phyloP scores from a whole-genome alignment of 2,329 filamentous ascomycete species.

The Colletotrichum aenigma region DNA sequence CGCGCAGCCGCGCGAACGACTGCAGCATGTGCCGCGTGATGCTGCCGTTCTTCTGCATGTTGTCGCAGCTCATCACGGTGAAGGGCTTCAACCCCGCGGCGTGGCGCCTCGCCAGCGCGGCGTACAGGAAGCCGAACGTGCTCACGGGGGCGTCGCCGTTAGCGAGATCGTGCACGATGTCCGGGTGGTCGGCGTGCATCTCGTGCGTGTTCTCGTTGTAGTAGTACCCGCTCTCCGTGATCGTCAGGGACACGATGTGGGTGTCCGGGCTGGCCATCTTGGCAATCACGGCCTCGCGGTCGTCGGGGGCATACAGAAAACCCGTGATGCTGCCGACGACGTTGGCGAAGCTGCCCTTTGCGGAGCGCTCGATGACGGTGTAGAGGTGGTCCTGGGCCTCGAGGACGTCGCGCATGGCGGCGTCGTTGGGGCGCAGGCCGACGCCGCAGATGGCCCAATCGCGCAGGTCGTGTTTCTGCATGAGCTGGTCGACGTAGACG shows the following conservation, averaged over 20 bases:
- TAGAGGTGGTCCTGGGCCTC: slow-evolving; percentile 54
- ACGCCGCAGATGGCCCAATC: slow-evolving; percentile 58
- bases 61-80: slow-evolving; percentile 60
- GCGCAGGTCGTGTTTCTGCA: slow-evolving; percentile 46
- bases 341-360: slow-evolving; percentile 50
- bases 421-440: slow-evolving; percentile 54
- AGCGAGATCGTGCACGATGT: slow-evolving; percentile 53
- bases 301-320: slow-evolving; percentile 55
- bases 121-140: slow-evolving; percentile 58
- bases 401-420: slow-evolving; percentile 54
- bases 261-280: slow-evolving; percentile 61
- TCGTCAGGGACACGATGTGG: slow-evolving; percentile 58
- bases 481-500: slow-evolving; percentile 53
- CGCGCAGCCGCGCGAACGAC: slow-evolving; percentile 50
- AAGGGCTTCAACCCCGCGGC: slow-evolving; percentile 53
- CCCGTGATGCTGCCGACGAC: slow-evolving; percentile 57
- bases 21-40: slow-evolving; percentile 57
- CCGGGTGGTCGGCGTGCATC: slow-evolving; percentile 50
- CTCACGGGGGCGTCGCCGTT: slow-evolving; percentile 47
- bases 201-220: slow-evolving; percentile 63
- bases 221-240: slow-evolving; percentile 62
- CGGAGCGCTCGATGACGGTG: slow-evolving; percentile 59
- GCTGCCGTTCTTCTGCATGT: slow-evolving; percentile 61
- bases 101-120: slow-evolving; percentile 50
- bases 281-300: slow-evolving; percentile 54